Percentiles rank a stretch among this genome's conserved stretches.
Evolutionary conservation across 192 early-diverging fungal species (phyloP).

Genomic region (Geranomyces michiganensis): DNA sequence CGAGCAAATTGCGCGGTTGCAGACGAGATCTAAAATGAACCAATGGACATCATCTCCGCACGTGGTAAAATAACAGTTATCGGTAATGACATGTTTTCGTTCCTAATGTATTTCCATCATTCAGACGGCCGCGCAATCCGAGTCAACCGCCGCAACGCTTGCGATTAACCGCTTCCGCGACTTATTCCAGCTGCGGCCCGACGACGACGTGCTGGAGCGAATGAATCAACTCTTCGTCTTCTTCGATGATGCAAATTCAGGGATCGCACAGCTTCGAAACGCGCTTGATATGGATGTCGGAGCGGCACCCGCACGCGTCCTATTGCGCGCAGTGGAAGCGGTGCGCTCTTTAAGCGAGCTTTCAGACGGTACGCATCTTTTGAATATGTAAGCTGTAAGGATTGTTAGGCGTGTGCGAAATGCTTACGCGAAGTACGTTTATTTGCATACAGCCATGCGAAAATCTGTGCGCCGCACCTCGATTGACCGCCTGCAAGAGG

Average conservation of each 20-base stretch:
- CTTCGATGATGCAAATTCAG: conserved; percentile 40
- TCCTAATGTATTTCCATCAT: too few species aligned
- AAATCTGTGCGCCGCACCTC: conserved; percentile 17
- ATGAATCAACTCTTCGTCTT: conserved; percentile 53
- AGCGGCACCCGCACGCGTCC: conserved; percentile 12
- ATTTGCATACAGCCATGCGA: conserved; percentile 3
- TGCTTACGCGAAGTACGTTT: too few species aligned
- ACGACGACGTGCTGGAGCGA: conserved; percentile 32
- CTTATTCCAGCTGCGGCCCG: conserved; percentile 43
- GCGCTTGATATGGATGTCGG: conserved; percentile 10
- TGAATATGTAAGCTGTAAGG: too few species aligned
- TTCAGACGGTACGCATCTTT: not conserved
- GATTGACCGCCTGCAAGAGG: not conserved
- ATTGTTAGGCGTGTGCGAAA: too few species aligned
- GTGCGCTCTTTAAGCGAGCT: not conserved
- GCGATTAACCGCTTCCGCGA: conserved; percentile 43
- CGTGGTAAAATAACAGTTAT: too few species aligned
- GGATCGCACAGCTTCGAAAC: conserved; percentile 21
- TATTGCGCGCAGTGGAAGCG: conserved; percentile 25
- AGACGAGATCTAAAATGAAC: not conserved
- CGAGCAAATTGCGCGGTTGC: conserved; percentile 17
- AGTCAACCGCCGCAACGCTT: not conserved
- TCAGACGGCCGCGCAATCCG: too few species aligned
- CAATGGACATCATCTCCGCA: not conserved
- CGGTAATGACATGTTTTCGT: too few species aligned